phyloP scores from a whole-genome alignment of 78 protist genomes.

The Guillardia theta region DNA sequence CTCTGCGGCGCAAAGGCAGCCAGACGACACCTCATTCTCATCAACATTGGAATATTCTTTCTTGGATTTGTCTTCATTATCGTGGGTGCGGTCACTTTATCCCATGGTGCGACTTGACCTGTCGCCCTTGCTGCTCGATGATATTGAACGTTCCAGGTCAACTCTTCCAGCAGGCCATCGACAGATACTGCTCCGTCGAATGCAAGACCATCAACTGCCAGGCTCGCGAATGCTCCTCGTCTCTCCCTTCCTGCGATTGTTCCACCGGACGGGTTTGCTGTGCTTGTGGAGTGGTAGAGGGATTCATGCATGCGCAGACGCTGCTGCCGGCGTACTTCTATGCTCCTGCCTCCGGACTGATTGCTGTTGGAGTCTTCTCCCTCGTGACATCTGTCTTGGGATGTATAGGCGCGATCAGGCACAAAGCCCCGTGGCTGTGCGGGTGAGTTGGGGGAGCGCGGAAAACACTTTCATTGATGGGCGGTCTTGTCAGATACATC shows the following conservation, averaged over 20 bases:
- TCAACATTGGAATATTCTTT: not conserved
- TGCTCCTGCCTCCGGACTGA: not conserved
- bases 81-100: not conserved
- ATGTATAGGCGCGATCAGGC: not conserved
- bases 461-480: not conserved
- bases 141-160: not conserved
- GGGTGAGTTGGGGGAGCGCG: not conserved
- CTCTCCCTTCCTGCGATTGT: not conserved
- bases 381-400: not conserved
- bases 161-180: not conserved
- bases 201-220: not conserved
- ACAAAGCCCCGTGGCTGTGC: not conserved
- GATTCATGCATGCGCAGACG: not conserved
- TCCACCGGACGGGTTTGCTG: not conserved
- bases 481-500: not conserved
- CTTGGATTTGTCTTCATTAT: not conserved
- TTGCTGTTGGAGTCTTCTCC: not conserved
- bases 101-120: not conserved
- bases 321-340: not conserved
- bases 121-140: not conserved
- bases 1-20: not conserved
- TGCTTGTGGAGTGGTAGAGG: not conserved
- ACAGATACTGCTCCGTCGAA: not conserved
- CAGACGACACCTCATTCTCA: not conserved
- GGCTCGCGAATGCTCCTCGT: not conserved